Base-by-base conservation (phyloP, 331 rosid species). In the Spiraea crenata region DNA sequence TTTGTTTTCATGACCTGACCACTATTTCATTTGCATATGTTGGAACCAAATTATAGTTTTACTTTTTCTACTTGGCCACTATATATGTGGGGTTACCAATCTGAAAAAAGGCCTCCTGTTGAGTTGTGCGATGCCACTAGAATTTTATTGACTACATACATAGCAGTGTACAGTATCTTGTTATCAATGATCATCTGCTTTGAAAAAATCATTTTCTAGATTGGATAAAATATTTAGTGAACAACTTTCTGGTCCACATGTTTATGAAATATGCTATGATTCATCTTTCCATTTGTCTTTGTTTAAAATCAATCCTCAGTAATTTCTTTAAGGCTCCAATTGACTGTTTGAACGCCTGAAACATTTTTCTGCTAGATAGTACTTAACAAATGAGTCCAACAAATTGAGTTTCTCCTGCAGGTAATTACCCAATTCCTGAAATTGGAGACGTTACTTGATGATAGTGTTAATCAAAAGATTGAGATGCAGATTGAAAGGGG, bases 401-500 rank as follows among this genome's bases (percentile, higher is more conserved):
- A 9, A 52, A 19, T 7, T 47, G 66, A 75, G 70, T 67, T 71
- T 61, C 49, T 50, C 66, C 67, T 83, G 84, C 89, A 93, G 99
- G 99, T 93, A 35, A 69, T 84, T 56, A 93, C 97, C 37, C 99
- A 93, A 77, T 93, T 93, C 80, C 84, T 93, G 71, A 93, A 91
- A 80, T 60, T 93, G 86, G 97, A 91, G 90, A 84, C 90, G 60
- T 74, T 93, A 76, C 85, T 91, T 76, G 97, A 93, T 89, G 99
- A 89, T 71, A 89, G 88, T 81, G 97, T 91, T 55, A 79, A 82
- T 72, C 83, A 82, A 76, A 81, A 79, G 73, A 81, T 93, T 70
- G 96, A 85, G 71, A 75, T 93, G 70, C 92, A 85, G 79, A 81
- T 91, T 76, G 97, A 93, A 86, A 89, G 97, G 82, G 96, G 99